Evolutionary conservation across 2,329 filamentous ascomycete genomes (phyloP), one percentile per base, ranked within the genome.

Genomic region (Talaromyces funiculosus): DNA sequence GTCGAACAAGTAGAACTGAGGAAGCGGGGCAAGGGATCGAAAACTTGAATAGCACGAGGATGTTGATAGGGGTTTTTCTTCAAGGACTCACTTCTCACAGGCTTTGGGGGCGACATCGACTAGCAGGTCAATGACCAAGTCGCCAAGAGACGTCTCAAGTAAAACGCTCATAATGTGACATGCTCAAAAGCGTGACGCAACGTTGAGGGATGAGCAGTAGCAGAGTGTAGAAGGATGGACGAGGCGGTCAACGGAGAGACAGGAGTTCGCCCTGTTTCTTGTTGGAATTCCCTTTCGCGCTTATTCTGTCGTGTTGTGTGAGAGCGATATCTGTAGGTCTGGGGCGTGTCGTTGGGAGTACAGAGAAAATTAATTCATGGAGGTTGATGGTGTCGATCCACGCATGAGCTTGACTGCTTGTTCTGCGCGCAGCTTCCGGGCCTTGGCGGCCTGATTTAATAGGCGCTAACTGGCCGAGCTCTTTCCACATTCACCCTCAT

Each of bases 111-210:
- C 90, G 72, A 93, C 90, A 67, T 96, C 90, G 56, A 94, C 86
- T 63, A 96, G 81, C 24, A 99, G 83, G 74, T 99, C 93, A 69
- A 97, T 92, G 65, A 96, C 93, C 70, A 99, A 89, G 75, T 99
- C 94, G 70, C 93, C 93, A 1, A 88, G 85, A 61, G 89, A 96
- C 35, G 94, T 97, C 78, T 99, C 93, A 55, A 99, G 82, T 31
- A 97, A 83, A 59, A 96, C 93, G 64, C 91, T 96, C 93, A 97
- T 97, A 57, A 59, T 66, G 65, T 29, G 55, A 42, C 40, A 37
- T 57, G 18, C 55, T 57, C 55, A 7, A 26, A 42, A 47, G 42
- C 53, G 29, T 57, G 22, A 42, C 42, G 42, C 55, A 49, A 57
- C 40, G 55, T 35, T 49, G 16, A 14, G 20, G 42, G 31, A 53